These are phyloP conservation scores for Nannochloropsis gaditana DNA, from an alignment of 108 stramenopile genomes.

Conservation along the genomic window DNA sequence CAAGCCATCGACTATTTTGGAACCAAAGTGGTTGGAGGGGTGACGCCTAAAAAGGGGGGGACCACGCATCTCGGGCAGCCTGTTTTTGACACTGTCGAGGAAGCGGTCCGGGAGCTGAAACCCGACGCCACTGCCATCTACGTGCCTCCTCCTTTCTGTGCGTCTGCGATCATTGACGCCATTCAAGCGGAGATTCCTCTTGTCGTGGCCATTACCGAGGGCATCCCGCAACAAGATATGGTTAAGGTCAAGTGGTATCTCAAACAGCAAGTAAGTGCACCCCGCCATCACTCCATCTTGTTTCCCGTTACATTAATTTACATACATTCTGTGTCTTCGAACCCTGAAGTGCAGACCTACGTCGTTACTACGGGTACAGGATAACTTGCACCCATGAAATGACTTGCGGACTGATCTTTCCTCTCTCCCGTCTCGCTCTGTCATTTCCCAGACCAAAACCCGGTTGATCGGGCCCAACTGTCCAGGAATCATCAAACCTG, in stretches of 20 bases:
- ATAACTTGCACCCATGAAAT: too few species aligned
- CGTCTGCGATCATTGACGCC: constrained; percentile 73
- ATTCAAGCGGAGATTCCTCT: constrained; percentile 76
- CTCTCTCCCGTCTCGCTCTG: not conserved
- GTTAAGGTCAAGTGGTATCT: constrained; percentile 85
- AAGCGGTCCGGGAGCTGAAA: constrained; percentile 51
- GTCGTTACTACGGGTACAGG: too few species aligned
- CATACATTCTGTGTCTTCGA: not conserved
- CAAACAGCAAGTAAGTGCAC: constrained; percentile 26
- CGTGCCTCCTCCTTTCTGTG: constrained; percentile 94
- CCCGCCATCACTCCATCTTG: not conserved
- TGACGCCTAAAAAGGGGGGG: constrained; percentile 94
- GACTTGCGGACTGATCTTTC: not conserved
- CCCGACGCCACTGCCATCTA: constrained; percentile 98
- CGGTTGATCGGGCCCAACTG: constrained; percentile 98
- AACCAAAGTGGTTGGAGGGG: constrained; percentile 93
- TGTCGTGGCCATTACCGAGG: constrained; percentile 98
- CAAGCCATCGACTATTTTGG: constrained; percentile 95
- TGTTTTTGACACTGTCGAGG: constrained; percentile 80
- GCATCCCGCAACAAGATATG: constrained; percentile 99
- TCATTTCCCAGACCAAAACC: constrained; percentile 62
- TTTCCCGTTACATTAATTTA: not conserved
- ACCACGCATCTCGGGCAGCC: constrained; percentile 82
- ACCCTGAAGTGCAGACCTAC: too few species aligned
- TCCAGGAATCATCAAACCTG: constrained; percentile 99